Conservation (phyloP, 164 flowering plant genomes). For the Brasenia schreberi region DNA sequence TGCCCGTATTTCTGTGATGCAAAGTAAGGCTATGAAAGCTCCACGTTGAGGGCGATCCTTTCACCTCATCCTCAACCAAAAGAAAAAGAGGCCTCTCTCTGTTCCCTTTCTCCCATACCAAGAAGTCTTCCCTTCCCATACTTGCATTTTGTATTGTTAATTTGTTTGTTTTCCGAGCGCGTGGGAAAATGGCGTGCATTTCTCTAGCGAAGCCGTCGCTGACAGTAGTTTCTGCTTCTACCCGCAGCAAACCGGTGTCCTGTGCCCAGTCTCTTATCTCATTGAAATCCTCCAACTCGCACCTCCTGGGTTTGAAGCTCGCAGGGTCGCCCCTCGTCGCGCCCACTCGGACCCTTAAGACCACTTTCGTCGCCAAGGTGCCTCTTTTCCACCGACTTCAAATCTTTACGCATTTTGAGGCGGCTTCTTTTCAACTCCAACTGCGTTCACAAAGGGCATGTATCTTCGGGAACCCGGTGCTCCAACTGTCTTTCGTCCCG, state of each 20-base stretch:
- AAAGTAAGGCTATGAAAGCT: neutral
- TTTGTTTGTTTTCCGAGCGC: neutral
- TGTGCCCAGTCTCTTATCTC: slow-evolving; percentile 18
- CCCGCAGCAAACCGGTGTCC: slow-evolving; percentile 22
- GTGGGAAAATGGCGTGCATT: slow-evolving; percentile 36
- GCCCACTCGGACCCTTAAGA: slow-evolving; percentile 18
- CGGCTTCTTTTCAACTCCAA: no score
- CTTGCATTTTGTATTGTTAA: neutral
- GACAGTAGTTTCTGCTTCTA: slow-evolving; percentile 21
- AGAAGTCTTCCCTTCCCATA: neutral
- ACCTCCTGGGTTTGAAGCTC: slow-evolving; percentile 49
- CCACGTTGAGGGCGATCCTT: neutral
- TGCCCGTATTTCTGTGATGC: no score
- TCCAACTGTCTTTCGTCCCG: no score
- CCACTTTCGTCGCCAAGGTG: slow-evolving; percentile 56
- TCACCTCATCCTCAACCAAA: neutral
- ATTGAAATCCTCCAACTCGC: slow-evolving; percentile 43
- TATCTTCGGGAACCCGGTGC: neutral
- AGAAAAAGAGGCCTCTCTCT: neutral
- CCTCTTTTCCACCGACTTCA: neutral
- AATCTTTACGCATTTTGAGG: no score
- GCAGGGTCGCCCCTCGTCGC: slow-evolving; percentile 13
- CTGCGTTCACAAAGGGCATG: slow-evolving; percentile 5
- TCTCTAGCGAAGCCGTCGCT: slow-evolving; percentile 32
- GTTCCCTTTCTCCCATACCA: neutral